A percentile compares a stretch with the other conserved stretches of the same genome.
phyloP scores from a whole-genome alignment of 371 early-diverging fungal genomes.

The Syncephalastrum sp. region DNA sequence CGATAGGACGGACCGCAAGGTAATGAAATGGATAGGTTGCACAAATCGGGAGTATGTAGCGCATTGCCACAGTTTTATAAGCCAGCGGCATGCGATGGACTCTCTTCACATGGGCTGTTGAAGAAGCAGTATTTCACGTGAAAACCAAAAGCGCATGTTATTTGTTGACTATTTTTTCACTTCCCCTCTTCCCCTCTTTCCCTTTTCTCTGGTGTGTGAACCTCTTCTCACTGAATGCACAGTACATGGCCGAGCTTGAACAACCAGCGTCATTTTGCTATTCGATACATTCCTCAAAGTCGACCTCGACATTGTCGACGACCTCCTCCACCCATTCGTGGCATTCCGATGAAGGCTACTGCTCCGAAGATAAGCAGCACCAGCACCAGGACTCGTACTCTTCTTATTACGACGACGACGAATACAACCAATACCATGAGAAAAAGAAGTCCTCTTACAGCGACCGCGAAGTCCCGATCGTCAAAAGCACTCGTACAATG shows the following conservation, averaged over 20 bases:
- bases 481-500: conserved; percentile 44
- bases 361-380: conserved; percentile 38
- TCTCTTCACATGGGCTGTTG: too few species aligned
- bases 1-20: too few species aligned
- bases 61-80: too few species aligned
- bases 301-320: conserved; percentile 22
- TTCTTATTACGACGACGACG: background rate
- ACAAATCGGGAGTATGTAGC: too few species aligned
- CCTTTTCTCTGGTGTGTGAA: too few species aligned
- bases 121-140: too few species aligned
- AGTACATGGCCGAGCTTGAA: conserved; percentile 18
- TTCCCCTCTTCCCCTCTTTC: too few species aligned
- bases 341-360: conserved; percentile 39
- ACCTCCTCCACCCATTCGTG: conserved; percentile 20
- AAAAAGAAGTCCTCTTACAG: conserved; percentile 9
- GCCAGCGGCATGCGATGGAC: too few species aligned
- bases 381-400: background rate
- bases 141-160: too few species aligned
- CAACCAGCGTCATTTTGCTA: conserved; percentile 15
- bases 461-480: conserved; percentile 35
- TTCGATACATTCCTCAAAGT: conserved; percentile 15
- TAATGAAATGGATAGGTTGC: too few species aligned
- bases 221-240: too few species aligned
- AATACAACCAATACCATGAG: conserved; percentile 6
- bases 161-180: too few species aligned